Base-by-base conservation (phyloP, 345 rosid genomes). In the Gossypium raimondii region DNA sequence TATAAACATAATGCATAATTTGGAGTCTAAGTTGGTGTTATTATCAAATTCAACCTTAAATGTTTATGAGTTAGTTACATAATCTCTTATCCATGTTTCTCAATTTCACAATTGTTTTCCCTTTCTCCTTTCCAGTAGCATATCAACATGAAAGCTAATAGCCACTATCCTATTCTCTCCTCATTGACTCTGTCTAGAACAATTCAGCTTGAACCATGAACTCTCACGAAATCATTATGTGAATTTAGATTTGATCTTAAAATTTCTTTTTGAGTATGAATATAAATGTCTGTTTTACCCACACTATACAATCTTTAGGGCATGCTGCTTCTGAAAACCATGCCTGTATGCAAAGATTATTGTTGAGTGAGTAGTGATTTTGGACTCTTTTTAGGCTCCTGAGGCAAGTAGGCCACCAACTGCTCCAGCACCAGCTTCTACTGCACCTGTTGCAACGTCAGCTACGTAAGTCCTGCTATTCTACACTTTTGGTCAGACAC, bases 381-480 rank as follows among this genome's bases (percentile, higher is more conserved):
- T 67, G 17, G 17, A 59, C 25, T 58, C 64, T 59, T 59, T 59
- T 16, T 13, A 59, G 64, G 41, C 38, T 25, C 64, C 64, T 12
- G 38, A 25, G 16, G 41, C 64, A 59, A 59, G 64, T 59, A 25
- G 3, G 4, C 63, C 38, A 0, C 50, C 79, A n/a, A 74, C 69
- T 0, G 29, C 29, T 20, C 14, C 56, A 0, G 59, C 24, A 7
- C 22, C 71, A 12, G 71, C 53, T 67, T 20, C 55, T 12, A 7
- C 72, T 47, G 38, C 41, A 7, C 72, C 72, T 67, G 58, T 68
- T 68, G 58, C 41, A 24, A 68, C 44, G 16, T 8, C 72, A 8
- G 72, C 58, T 25, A 0, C 9, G 72, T 68, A 68, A 50, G 72
- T 68, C 44, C 57, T 3, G 20, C 58, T 41, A 6, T 45, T 60